A percentile compares a stretch with the other conserved stretches of the same genome.
Evolutionary conservation across 371 early-diverging fungal species (phyloP).

Genomic region (Apophysomyces sp.): DNA sequence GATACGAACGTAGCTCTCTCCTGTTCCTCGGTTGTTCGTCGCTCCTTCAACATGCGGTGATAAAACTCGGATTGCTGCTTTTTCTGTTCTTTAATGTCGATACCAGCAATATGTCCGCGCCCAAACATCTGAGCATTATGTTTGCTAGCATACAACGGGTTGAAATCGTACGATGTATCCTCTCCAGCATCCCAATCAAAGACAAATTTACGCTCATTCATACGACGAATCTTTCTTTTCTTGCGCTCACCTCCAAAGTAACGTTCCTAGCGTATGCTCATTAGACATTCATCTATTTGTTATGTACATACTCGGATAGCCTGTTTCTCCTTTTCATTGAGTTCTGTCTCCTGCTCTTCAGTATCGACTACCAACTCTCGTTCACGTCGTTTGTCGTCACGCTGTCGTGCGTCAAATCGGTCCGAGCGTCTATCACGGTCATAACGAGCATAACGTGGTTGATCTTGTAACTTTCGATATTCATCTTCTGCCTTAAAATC

Average conservation of each 20-base stretch:
- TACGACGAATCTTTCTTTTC: constrained; percentile 76
- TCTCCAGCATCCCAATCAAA: constrained; percentile 97
- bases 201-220: constrained; percentile 91
- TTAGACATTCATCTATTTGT: background rate
- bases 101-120: constrained; percentile 89
- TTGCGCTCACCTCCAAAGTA: constrained; percentile 87
- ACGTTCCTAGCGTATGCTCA: constrained; percentile 54
- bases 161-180: constrained; percentile 92
- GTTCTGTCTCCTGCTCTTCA: constrained; percentile 16
- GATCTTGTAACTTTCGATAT: constrained; percentile 25
- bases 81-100: constrained; percentile 80
- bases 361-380: constrained; percentile 5
- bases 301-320: constrained; percentile 38
- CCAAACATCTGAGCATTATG: constrained; percentile 89
- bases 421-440: constrained; percentile 18
- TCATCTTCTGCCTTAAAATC: constrained; percentile 56
- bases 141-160: constrained; percentile 83
- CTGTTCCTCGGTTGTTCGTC: constrained; percentile 67
- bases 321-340: constrained; percentile 49
- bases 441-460: constrained; percentile 14
- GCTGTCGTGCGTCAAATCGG: constrained; percentile 9
- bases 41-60: constrained; percentile 61
- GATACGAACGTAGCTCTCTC: constrained; percentile 59
- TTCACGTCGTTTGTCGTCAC: constrained; percentile 19
- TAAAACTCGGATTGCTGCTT: constrained; percentile 71